Conservation (phyloP, 2,329 filamentous ascomycete genomes). For the Cryoendolithus antarcticus region DNA sequence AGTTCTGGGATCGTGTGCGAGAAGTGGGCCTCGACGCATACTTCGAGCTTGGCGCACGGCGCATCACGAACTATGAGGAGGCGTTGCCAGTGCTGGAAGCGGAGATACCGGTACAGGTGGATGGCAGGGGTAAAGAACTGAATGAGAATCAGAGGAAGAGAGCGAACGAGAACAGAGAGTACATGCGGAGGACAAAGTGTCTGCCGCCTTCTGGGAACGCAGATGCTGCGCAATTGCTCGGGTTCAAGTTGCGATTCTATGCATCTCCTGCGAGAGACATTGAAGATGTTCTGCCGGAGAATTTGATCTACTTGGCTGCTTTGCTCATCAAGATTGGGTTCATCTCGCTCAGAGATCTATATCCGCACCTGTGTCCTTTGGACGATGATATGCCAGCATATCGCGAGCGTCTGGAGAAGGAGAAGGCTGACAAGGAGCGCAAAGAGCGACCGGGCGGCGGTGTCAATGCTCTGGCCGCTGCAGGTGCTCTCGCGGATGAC, state of each 20-base stretch:
- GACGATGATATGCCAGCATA: conserved; percentile 73
- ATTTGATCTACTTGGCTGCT: conserved; percentile 82
- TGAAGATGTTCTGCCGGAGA: conserved; percentile 71
- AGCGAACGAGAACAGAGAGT: conserved; percentile 50
- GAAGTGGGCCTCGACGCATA: conserved; percentile 69
- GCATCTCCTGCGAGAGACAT: conserved; percentile 65
- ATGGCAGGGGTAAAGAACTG: conserved; percentile 26
- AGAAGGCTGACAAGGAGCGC: conserved; percentile 66
- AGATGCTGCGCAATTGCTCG: conserved; percentile 84
- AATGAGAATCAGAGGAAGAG: conserved; percentile 31
- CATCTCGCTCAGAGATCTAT: conserved; percentile 80
- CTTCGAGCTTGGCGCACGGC: conserved; percentile 72
- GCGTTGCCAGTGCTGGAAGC: conserved; percentile 17
- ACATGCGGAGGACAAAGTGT: conserved; percentile 71
- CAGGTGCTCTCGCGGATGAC: conserved; percentile 78
- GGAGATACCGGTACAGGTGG: conserved; percentile 18
- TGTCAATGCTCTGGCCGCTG: conserved; percentile 75
- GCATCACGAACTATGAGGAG: conserved; percentile 46
- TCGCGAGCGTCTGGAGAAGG: conserved; percentile 56
- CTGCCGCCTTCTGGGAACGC: conserved; percentile 76
- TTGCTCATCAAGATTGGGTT: conserved; percentile 95
- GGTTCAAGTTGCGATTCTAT: conserved; percentile 95
- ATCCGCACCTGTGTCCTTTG: conserved; percentile 76
- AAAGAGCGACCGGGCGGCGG: conserved; percentile 55
- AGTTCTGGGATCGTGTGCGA: conserved; percentile 73